phyloP scores from a whole-genome alignment of 1,139 yeast species.

The Saccharomyces hybrid region DNA sequence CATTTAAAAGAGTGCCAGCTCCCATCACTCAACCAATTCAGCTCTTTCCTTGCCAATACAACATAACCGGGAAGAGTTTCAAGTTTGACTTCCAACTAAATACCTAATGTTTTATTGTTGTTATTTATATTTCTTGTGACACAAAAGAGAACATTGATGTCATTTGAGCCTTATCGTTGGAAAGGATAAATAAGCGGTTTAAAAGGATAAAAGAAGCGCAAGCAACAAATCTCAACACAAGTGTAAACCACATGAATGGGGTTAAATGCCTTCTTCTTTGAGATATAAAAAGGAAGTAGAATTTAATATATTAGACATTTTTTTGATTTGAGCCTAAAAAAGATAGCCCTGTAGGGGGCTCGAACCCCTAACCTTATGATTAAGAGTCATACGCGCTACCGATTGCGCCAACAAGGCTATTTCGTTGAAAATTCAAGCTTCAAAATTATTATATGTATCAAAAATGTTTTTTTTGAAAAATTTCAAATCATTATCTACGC shows the following conservation, averaged over 20 bases:
- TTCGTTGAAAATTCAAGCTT: not conserved
- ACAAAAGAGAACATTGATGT: not conserved
- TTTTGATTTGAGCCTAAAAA: conserved; percentile 6
- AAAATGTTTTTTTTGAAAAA: not conserved
- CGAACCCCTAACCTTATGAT: conserved; percentile 41
- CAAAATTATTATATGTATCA: not conserved
- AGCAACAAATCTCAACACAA: no score
- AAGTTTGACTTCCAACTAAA: not conserved
- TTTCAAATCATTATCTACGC: not conserved
- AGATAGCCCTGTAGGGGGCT: conserved; percentile 39
- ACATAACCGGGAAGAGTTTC: not conserved
- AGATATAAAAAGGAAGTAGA: no score
- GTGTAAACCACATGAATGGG: not conserved
- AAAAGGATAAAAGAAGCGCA: not conserved
- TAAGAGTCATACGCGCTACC: conserved; percentile 43
- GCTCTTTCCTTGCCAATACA: not conserved
- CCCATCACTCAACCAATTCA: not conserved
- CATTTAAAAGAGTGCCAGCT: not conserved
- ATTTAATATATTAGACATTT: not conserved
- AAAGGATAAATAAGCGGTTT: not conserved
- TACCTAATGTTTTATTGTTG: not conserved
- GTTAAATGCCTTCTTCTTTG: not conserved
- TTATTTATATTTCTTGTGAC: not conserved
- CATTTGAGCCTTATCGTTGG: not conserved
- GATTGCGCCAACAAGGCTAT: conserved; percentile 41